Conservation (phyloP, 139 green algal genomes). For the Haematococcus sp. region DNA sequence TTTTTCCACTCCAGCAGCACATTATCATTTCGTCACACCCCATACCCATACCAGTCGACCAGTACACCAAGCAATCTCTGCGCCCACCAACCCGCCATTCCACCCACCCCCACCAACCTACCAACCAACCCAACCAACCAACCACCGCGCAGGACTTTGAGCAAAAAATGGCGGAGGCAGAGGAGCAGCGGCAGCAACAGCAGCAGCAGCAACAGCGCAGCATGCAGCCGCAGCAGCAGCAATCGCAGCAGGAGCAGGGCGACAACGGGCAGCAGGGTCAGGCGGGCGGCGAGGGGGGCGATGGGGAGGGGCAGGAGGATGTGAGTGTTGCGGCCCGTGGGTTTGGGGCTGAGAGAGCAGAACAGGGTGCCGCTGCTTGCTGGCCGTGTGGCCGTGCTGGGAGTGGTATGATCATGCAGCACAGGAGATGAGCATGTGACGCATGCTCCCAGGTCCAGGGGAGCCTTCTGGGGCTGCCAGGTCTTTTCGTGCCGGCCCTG, state of each 20-base stretch:
- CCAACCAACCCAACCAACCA: too few relatives aligned
- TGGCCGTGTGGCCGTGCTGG: too few relatives aligned
- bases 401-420: too few relatives aligned
- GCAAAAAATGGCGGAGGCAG: slow-evolving; percentile 47
- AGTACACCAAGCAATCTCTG: not conserved
- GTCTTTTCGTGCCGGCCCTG: too few relatives aligned
- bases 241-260: slow-evolving; percentile 42
- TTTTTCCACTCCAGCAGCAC: not conserved
- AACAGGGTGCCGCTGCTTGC: too few relatives aligned
- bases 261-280: slow-evolving; percentile 20
- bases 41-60: not conserved
- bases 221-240: slow-evolving; percentile 24
- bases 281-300: not conserved
- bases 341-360: not conserved
- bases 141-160: slow-evolving; percentile 69
- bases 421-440: too few relatives aligned
- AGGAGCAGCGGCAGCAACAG: slow-evolving; percentile 32
- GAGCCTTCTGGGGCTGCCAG: too few relatives aligned
- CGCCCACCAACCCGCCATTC: not conserved
- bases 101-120: too few relatives aligned
- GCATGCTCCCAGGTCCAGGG: too few relatives aligned
- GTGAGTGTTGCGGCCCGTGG: not conserved
- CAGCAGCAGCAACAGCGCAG: slow-evolving; percentile 29
- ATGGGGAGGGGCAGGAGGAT: too few relatives aligned
- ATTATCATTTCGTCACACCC: not conserved